Evolutionary conservation across 176 grass and related monocot species (phyloP), one percentile per base, ranked within the genome.

Genomic region (Carex myosuroides): DNA sequence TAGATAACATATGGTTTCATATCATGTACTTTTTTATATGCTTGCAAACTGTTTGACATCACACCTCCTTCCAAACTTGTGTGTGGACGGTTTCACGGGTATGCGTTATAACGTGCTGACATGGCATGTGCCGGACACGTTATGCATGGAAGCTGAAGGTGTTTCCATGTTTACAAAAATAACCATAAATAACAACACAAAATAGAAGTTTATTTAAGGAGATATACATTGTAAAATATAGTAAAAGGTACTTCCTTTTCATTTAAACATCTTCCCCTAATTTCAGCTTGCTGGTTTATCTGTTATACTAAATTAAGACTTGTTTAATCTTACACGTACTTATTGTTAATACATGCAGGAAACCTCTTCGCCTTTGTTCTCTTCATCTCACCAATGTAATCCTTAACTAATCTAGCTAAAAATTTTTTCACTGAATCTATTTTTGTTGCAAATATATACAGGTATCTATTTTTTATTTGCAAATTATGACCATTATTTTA

Each of bases 371-470:
- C 94, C 3, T 81, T 97, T 35, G 86, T 88, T 17, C 81, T 97
- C 63, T 97, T 97, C 87, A 56, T 97, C 5, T 97, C 94, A 10
- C 94, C 91, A 39, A 85, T 97, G 94, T 97, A 91, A 97, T 91
- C 62, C 2, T 8, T 41, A 53, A 35, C 33, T 35, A 35, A 1
- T 20, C 58, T n/a, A 6, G 8, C 8, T 16, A 69, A 2, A 54
- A 17, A 17, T 1, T 1, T 29, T 21, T 7, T 17, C 6, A 42
- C 20, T n/a, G 20, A 3, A 41, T 69, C 6, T 6, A n/a, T 44
- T 18, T 68, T 17, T 69, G 21, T 63, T 69, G 16, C 16, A 17
- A 69, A 69, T 41, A 68, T 37, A 37, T 6, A 69, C 29, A 29
- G 29, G 1, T 29, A 35, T 35, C 33, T 35, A 35, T 35, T 35